Evolutionary conservation across 306 rosid species (phyloP).

Genomic region (Styphnolobium japonicum): DNA sequence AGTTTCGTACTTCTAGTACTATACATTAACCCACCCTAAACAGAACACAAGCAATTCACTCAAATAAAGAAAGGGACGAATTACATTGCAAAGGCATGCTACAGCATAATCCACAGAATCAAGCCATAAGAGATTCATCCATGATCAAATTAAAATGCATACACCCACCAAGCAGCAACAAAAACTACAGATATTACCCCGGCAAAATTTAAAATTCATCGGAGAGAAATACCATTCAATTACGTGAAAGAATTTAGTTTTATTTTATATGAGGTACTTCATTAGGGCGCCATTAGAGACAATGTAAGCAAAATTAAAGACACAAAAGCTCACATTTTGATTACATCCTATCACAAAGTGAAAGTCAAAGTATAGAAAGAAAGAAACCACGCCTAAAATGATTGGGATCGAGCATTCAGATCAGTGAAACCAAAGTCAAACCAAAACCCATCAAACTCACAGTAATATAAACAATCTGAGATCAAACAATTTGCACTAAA

Average conservation of each 20-base stretch:
- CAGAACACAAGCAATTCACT: not conserved
- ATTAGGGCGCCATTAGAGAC: not conserved
- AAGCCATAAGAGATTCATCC: not conserved
- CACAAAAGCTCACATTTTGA: not conserved
- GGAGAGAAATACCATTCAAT: not conserved
- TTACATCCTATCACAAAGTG: not conserved
- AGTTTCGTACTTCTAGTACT: not conserved
- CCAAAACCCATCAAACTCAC: not conserved
- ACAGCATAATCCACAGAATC: not conserved
- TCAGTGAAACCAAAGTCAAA: constrained; percentile 2
- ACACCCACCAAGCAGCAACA: not conserved
- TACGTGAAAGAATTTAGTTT: not conserved
- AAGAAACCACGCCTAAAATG: not conserved
- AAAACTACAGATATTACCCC: not conserved
- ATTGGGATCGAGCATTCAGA: not conserved
- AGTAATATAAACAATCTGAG: not conserved
- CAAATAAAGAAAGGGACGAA: not conserved
- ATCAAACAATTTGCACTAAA: not conserved
- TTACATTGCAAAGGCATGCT: not conserved
- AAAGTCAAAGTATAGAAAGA: not conserved
- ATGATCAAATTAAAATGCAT: not conserved
- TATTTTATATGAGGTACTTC: not conserved
- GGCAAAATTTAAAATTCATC: not conserved
- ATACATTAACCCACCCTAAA: not conserved
- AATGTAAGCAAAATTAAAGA: not conserved